A percentile compares a stretch with the other conserved stretches of the same genome.
These are phyloP conservation scores for Ilex aquifolium DNA, from an alignment of 257 asterid genomes.

Conservation along the genomic window DNA sequence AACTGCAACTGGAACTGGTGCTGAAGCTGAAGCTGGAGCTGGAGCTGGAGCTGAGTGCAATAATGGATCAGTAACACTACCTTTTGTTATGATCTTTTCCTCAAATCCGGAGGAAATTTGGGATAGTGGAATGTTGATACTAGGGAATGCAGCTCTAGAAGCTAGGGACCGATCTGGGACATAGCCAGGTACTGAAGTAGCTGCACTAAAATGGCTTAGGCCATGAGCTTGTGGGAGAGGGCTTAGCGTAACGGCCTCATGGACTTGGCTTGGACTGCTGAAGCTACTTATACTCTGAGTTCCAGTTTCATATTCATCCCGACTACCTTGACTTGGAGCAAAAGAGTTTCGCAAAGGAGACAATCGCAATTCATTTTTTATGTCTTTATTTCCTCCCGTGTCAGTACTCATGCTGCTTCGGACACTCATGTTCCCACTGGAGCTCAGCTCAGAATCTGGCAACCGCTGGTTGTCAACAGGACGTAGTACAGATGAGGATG, in stretches of 20 bases:
- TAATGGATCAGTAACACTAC: constrained; percentile 37
- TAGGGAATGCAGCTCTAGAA: constrained; percentile 23
- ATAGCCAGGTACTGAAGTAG: constrained; percentile 16
- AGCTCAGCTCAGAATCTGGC: constrained; percentile 74
- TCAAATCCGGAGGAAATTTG: constrained; percentile 41
- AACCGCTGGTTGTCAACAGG: constrained; percentile 64
- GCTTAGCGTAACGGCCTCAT: constrained; percentile 72
- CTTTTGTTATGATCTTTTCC: constrained; percentile 46
- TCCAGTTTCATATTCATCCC: constrained; percentile 81
- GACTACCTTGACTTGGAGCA: constrained; percentile 81
- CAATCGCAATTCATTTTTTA: constrained; percentile 32
- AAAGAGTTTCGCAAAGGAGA: constrained; percentile 51
- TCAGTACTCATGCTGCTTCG: constrained; percentile 89
- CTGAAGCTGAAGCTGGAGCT: constrained; percentile 38
- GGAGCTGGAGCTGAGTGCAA: constrained; percentile 39
- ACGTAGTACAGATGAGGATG: constrained; percentile 90
- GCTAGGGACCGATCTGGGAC: constrained; percentile 26
- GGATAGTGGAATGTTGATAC: constrained; percentile 25
- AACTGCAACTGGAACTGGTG: constrained; percentile 22
- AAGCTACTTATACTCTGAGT: constrained; percentile 84
- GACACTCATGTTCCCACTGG: constrained; percentile 72
- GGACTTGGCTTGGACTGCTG: constrained; percentile 84
- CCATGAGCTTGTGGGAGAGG: constrained; percentile 74
- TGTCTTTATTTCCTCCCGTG: constrained; percentile 55
- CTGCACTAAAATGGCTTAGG: constrained; percentile 23